Conservation (phyloP, 768 basidiomycete species). For the Tylopilus plumbeoviolaceoides region DNA sequence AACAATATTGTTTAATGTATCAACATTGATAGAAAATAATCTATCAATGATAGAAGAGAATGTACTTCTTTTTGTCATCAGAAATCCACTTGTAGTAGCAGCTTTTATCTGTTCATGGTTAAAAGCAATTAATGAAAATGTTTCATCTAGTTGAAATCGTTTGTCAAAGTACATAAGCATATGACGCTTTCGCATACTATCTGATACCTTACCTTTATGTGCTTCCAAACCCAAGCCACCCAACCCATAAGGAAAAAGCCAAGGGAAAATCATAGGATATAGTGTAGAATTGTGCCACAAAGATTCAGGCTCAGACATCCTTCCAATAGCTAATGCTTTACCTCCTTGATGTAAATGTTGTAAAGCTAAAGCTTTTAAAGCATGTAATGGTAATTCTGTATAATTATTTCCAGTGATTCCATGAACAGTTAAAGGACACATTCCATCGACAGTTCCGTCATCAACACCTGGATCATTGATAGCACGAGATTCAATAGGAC, state of each 20-base stretch:
- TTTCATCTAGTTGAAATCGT: neutral
- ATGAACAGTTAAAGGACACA: neutral
- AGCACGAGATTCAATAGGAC: neutral
- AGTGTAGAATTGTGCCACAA: too few species aligned
- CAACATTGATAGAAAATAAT: neutral
- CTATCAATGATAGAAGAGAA: neutral
- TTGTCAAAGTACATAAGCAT: neutral
- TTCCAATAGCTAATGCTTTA: too few species aligned
- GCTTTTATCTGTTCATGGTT: neutral
- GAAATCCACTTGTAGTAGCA: neutral
- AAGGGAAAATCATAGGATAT: neutral
- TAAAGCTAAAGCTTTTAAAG: too few species aligned
- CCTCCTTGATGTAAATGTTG: too few species aligned
- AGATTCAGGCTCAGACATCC: too few species aligned
- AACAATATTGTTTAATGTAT: neutral
- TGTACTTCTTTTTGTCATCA: neutral
- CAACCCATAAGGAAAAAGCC: too few species aligned
- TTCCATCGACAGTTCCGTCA: neutral
- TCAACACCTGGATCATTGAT: neutral
- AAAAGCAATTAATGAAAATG: neutral
- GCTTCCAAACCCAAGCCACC: neutral
- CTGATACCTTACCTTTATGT: neutral
- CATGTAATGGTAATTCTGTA: too few species aligned
- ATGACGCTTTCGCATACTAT: neutral
- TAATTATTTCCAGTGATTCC: too few species aligned